phyloP scores from a whole-genome alignment of 2,329 filamentous ascomycete species.

The Aspergillus fischeri region DNA sequence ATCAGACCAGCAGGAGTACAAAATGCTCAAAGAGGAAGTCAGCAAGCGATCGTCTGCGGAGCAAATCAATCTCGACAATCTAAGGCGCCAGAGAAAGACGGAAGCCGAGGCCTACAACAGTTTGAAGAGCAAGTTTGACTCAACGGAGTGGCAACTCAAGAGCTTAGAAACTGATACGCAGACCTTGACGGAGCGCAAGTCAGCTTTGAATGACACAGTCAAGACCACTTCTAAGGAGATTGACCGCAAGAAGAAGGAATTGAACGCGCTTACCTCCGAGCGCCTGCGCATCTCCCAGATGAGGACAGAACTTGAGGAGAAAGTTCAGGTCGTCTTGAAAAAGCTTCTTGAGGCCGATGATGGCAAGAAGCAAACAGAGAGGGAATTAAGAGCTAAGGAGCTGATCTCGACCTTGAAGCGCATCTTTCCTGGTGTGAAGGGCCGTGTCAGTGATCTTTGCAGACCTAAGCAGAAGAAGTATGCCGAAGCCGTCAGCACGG shows the following conservation, averaged over 20 bases:
- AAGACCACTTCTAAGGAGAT: conserved; percentile 73
- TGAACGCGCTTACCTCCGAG: conserved; percentile 80
- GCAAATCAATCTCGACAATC: conserved; percentile 76
- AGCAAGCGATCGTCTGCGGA: conserved; percentile 76
- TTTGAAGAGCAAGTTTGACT: conserved; percentile 82
- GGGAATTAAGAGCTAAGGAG: conserved; percentile 73
- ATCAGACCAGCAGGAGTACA: conserved; percentile 84
- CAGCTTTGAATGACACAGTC: conserved; percentile 57
- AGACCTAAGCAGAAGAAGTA: conserved; percentile 97
- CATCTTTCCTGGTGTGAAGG: conserved; percentile 86
- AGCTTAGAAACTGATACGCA: conserved; percentile 69
- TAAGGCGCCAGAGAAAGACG: conserved; percentile 84
- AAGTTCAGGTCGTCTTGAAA: conserved; percentile 73
- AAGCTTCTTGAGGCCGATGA: conserved; percentile 84
- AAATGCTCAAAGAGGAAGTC: conserved; percentile 76
- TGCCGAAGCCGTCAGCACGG: conserved; percentile 86
- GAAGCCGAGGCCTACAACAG: conserved; percentile 89
- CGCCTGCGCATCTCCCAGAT: conserved; percentile 75
- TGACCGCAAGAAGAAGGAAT: conserved; percentile 82
- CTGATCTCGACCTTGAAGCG: conserved; percentile 82
- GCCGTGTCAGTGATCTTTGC: conserved; percentile 85
- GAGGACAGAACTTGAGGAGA: conserved; percentile 85
- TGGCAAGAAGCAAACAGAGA: conserved; percentile 78
- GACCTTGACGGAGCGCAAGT: conserved; percentile 65
- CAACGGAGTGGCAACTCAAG: conserved; percentile 66